A percentile compares a stretch with the other conserved stretches of the same genome.
phyloP scores from a whole-genome alignment of 352 stramenopile genomes.

The Elongisporangium anandrum region DNA sequence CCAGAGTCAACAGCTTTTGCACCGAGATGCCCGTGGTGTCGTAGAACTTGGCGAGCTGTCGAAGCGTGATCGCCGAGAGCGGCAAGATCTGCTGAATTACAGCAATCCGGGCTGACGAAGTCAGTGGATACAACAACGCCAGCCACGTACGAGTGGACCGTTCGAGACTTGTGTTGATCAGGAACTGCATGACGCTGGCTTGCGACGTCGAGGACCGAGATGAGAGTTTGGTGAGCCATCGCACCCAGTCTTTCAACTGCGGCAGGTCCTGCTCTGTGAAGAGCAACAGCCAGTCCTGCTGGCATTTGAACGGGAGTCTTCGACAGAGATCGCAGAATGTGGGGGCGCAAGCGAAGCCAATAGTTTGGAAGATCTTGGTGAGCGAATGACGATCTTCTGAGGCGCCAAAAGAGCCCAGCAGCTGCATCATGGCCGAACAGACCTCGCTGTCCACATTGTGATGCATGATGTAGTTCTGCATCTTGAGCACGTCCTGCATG shows the following conservation, averaged over 20 bases:
- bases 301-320: conserved; percentile 34
- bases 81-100: conserved; percentile 23
- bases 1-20: conserved; percentile 35
- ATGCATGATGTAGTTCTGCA: conserved; percentile 44
- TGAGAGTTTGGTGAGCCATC: conserved; percentile 23
- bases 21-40: conserved; percentile 35
- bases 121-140: conserved; percentile 27
- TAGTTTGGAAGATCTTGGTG: conserved; percentile 48
- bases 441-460: conserved; percentile 23
- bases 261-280: conserved; percentile 31
- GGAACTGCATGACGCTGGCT: conserved; percentile 17
- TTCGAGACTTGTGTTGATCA: conserved; percentile 37
- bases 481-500: conserved; percentile 49
- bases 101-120: conserved; percentile 17
- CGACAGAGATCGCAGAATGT: conserved; percentile 35
- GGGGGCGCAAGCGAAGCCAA: conserved; percentile 23
- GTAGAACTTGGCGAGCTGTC: conserved; percentile 53
- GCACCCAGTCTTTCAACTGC: conserved; percentile 44
- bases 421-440: conserved; percentile 20
- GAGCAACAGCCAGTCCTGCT: conserved; percentile 53
- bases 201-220: background rate
- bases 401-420: conserved; percentile 43
- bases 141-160: conserved; percentile 46
- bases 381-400: conserved; percentile 35
- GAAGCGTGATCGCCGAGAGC: conserved; percentile 26